These are phyloP conservation scores for Hymenoscyphus fraxineus DNA, from an alignment of 2,329 filamentous ascomycete species.

Conservation along the genomic window DNA sequence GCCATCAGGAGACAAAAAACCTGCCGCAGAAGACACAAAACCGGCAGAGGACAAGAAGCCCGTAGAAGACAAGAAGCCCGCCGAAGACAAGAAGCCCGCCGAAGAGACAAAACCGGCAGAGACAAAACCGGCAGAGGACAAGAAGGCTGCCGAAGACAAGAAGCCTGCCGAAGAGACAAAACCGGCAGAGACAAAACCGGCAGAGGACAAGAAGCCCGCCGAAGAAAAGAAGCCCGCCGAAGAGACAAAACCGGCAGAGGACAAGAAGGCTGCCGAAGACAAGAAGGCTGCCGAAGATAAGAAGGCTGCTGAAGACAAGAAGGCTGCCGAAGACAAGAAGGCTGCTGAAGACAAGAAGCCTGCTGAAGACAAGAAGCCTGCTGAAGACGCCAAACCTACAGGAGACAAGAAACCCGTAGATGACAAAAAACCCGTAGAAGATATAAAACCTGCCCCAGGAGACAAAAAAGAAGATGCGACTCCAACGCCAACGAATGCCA, in stretches of 20 bases:
- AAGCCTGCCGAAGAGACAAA: background rate
- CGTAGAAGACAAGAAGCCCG: background rate
- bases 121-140: too few relatives aligned
- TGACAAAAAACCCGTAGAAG: too few relatives aligned
- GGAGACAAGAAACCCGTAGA: too few relatives aligned
- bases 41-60: background rate
- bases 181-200: too few relatives aligned
- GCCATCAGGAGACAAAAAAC: background rate
- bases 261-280: background rate
- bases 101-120: too few relatives aligned
- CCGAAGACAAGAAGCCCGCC: background rate
- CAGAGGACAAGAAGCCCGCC: background rate
- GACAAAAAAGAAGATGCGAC: background rate
- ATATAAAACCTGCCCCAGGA: background rate
- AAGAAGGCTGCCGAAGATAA: background rate
- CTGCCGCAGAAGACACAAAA: background rate
- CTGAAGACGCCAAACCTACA: too few relatives aligned
- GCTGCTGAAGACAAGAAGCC: too few relatives aligned
- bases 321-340: background rate
- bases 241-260: too few relatives aligned
- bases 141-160: background rate
- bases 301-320: too few relatives aligned
- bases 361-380: background rate
- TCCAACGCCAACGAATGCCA: background rate
- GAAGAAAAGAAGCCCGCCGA: background rate